phyloP scores from a whole-genome alignment of 163 green algal genomes.

The Scenedesmus sp. region DNA sequence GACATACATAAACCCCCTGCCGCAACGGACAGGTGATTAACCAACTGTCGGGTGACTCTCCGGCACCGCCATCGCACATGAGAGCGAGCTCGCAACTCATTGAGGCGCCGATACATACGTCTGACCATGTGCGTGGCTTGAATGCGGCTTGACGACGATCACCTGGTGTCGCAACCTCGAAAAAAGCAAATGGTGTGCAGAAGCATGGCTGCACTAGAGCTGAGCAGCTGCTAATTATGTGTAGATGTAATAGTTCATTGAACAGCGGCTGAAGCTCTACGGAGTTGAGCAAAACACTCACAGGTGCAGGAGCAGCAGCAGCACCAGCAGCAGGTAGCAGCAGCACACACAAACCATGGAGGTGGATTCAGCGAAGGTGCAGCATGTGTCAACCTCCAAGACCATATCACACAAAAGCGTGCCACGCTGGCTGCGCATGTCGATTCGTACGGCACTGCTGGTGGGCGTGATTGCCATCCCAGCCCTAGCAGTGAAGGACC shows the following conservation, averaged over 20 bases:
- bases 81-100: not conserved
- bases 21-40: not conserved
- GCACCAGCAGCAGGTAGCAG: not conserved
- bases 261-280: too few relatives aligned
- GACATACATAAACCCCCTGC: not conserved
- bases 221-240: not conserved
- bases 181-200: not conserved
- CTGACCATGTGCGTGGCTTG: too few relatives aligned
- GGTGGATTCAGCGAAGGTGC: not conserved
- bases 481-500: constrained; percentile 17
- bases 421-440: constrained; percentile 27
- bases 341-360: not conserved
- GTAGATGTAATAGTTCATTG: too few relatives aligned
- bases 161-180: not conserved
- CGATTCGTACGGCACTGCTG: not conserved
- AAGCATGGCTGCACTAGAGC: not conserved
- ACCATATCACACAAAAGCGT: not conserved
- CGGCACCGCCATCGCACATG: not conserved
- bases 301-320: not conserved
- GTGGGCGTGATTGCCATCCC: constrained; percentile 10
- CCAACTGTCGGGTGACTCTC: not conserved
- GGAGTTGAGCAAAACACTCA: not conserved
- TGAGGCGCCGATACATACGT: too few relatives aligned
- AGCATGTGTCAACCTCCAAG: not conserved
- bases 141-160: not conserved